Evolutionary conservation across 305 asterid genomes (phyloP).

Genomic region (Solanum aculeatissimum): DNA sequence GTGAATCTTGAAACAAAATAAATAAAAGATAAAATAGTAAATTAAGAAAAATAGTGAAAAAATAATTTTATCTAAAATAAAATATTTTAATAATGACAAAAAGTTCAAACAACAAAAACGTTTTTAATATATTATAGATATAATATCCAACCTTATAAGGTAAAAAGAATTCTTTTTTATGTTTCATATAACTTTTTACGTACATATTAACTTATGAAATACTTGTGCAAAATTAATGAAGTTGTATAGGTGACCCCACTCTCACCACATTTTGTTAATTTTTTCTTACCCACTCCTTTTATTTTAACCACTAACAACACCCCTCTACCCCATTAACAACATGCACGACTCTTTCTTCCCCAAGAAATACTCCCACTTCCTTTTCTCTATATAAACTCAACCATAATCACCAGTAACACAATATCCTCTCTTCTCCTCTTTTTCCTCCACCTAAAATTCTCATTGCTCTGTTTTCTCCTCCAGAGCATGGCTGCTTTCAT

Average conservation of each 20-base stretch:
- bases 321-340: background rate
- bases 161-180: no score
- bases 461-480: background rate
- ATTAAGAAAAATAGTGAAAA: no score
- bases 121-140: no score
- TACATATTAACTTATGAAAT: background rate
- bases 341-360: background rate
- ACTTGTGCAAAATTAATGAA: background rate
- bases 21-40: no score
- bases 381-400: background rate
- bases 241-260: background rate
- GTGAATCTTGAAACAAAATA: no score
- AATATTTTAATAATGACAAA: no score
- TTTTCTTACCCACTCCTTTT: background rate
- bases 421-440: background rate
- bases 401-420: background rate
- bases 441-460: background rate
- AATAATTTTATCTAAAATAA: no score
- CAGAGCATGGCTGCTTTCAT: background rate
- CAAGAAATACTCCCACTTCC: background rate
- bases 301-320: conserved; percentile 15
- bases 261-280: background rate
- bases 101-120: no score
- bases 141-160: no score
- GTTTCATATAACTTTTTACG: no score